phyloP scores from a whole-genome alignment of 257 asterid genomes.

The Eucommia ulmoides region DNA sequence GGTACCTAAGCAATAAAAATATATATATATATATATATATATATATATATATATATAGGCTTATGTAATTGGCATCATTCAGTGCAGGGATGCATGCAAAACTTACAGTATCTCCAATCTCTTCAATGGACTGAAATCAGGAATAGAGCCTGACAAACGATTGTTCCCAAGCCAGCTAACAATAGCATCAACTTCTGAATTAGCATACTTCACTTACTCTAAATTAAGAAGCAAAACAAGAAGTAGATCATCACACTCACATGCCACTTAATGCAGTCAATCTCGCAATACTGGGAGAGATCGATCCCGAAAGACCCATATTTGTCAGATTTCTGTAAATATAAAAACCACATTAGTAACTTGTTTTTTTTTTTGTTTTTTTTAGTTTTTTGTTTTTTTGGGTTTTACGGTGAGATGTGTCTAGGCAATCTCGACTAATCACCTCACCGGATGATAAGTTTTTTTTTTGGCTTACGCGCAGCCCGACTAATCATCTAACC shows the following conservation, averaged over 20 bases:
- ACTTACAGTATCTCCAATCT: slow-evolving; percentile 65
- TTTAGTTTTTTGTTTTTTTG: too few relatives aligned
- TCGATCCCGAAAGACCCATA: slow-evolving; percentile 63
- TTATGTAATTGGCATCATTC: background rate
- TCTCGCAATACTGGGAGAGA: slow-evolving; percentile 54
- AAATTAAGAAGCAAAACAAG: background rate
- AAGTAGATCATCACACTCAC: slow-evolving; percentile 29
- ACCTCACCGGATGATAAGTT: too few relatives aligned
- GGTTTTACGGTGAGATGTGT: too few relatives aligned
- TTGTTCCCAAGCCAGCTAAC: slow-evolving; percentile 75
- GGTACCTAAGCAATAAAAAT: background rate
- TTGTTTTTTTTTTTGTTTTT: too few relatives aligned
- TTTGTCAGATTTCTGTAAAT: slow-evolving; percentile 58
- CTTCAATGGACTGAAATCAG: slow-evolving; percentile 60
- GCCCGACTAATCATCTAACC: too few relatives aligned
- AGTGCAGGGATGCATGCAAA: slow-evolving; percentile 1
- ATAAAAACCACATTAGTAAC: background rate
- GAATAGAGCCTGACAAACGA: slow-evolving; percentile 62
- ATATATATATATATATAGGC: background rate
- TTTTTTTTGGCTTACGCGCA: too few relatives aligned
- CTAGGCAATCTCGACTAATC: too few relatives aligned
- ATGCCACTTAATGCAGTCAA: slow-evolving; percentile 68
- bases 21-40: too few relatives aligned
- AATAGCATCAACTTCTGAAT: slow-evolving; percentile 11
- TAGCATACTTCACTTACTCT: slow-evolving; percentile 1